Conservation (phyloP, 805 yeast genomes). For the Naumovozyma baii region DNA sequence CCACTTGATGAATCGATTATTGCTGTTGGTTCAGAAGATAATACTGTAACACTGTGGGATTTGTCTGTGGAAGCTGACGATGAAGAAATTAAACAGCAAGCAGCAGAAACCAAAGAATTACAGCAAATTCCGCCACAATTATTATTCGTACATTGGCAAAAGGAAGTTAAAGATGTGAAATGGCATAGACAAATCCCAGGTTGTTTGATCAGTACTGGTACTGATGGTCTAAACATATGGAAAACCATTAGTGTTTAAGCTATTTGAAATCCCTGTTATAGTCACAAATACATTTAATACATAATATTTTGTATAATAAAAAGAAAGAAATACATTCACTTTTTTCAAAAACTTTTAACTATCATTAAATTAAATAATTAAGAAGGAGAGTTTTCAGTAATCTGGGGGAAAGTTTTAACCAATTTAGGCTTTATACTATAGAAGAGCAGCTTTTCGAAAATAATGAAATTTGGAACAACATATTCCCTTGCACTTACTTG, state of each 20-base stretch:
- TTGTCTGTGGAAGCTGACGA: constrained; percentile 97
- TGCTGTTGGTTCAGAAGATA: constrained; percentile 94
- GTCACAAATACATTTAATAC: neutral
- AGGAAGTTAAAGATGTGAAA: constrained; percentile 92
- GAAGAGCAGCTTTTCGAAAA: constrained; percentile 10
- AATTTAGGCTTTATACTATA: too few species aligned
- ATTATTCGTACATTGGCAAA: constrained; percentile 96
- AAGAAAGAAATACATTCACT: too few species aligned
- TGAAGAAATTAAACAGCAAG: constrained; percentile 85
- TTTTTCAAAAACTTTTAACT: too few species aligned
- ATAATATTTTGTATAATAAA: too few species aligned
- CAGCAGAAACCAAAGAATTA: constrained; percentile 65
- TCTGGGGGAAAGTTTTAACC: too few species aligned
- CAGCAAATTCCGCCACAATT: constrained; percentile 91
- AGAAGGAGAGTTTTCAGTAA: too few species aligned
- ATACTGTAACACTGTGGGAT: constrained; percentile 96
- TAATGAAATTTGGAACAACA: constrained; percentile 20
- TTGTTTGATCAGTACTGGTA: constrained; percentile 85
- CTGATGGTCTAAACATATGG: constrained; percentile 92
- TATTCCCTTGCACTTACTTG: constrained; percentile 13
- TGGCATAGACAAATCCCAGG: constrained; percentile 99
- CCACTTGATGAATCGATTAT: constrained; percentile 92
- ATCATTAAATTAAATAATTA: neutral
- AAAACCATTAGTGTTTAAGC: constrained; percentile 83
- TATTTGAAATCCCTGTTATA: neutral